phyloP scores from a whole-genome alignment of 108 stramenopile species.

The Pseudonitzschia pungens region DNA sequence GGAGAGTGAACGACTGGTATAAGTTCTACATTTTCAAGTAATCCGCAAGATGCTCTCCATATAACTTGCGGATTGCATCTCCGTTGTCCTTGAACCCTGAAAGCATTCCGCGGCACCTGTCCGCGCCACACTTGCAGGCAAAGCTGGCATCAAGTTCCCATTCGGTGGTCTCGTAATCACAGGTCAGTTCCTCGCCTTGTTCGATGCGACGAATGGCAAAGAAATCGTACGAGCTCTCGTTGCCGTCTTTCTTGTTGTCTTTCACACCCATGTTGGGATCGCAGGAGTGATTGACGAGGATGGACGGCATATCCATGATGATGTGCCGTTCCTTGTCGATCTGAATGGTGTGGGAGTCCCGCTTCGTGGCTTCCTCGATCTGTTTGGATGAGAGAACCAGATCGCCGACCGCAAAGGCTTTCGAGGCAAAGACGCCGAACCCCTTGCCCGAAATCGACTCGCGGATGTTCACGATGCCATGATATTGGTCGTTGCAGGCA shows the following conservation, averaged over 20 bases:
- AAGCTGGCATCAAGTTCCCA: constrained; percentile 45
- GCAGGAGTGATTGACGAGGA: constrained; percentile 62
- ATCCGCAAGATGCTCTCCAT: constrained; percentile 29
- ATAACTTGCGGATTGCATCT: constrained; percentile 30
- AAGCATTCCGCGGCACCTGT: constrained; percentile 43
- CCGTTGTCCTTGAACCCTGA: constrained; percentile 47
- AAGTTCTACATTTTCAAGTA: constrained; percentile 12
- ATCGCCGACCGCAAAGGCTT: constrained; percentile 17
- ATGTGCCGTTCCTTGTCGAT: constrained; percentile 30
- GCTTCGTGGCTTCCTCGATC: background rate
- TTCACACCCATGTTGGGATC: constrained; percentile 54
- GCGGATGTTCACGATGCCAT: constrained; percentile 5
- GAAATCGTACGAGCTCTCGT: constrained; percentile 45
- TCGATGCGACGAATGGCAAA: constrained; percentile 46
- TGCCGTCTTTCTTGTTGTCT: background rate
- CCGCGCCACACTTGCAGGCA: constrained; percentile 46
- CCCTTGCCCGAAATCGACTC: background rate
- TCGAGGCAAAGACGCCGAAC: constrained; percentile 10
- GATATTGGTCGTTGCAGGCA: background rate
- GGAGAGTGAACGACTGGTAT: too few relatives aligned
- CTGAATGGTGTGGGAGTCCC: constrained; percentile 21
- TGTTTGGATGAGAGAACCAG: constrained; percentile 1
- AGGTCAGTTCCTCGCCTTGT: constrained; percentile 51
- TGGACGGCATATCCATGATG: constrained; percentile 56
- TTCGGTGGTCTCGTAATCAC: constrained; percentile 58